Evolutionary conservation across 2,329 filamentous ascomycete genomes (phyloP).

Genomic region (Neurospora sp.): DNA sequence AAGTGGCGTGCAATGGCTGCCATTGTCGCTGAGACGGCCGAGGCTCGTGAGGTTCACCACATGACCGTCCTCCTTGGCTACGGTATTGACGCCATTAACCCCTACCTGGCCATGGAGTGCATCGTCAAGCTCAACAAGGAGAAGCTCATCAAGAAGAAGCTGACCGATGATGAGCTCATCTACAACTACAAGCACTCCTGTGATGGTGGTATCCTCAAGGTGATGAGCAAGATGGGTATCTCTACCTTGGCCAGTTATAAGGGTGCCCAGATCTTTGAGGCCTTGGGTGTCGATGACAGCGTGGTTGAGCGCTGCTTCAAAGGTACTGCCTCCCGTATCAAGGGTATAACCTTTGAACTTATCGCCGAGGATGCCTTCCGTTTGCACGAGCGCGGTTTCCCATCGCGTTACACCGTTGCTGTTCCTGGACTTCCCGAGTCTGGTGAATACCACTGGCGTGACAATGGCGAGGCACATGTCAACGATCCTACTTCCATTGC

Average conservation of each 20-base stretch:
- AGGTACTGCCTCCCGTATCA: constrained; percentile 87
- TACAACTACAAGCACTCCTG: constrained; percentile 96
- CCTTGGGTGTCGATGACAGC: constrained; percentile 81
- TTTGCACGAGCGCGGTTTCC: constrained; percentile 89
- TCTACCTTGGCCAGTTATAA: constrained; percentile 95
- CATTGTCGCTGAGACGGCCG: constrained; percentile 81
- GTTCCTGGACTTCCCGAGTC: constrained; percentile 80
- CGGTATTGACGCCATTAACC: constrained; percentile 87
- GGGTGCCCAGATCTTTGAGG: constrained; percentile 95
- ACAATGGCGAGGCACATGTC: constrained; percentile 88
- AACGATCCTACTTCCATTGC: constrained; percentile 93
- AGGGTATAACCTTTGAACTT: constrained; percentile 84
- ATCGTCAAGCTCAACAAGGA: constrained; percentile 95
- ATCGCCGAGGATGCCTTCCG: constrained; percentile 92
- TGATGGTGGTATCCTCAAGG: constrained; percentile 92
- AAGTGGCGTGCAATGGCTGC: constrained; percentile 89
- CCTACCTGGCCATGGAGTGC: constrained; percentile 91
- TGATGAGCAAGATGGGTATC: constrained; percentile 99
- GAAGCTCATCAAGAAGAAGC: constrained; percentile 81
- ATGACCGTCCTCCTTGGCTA: constrained; percentile 98
- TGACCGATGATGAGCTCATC: constrained; percentile 72
- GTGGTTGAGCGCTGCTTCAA: constrained; percentile 93
- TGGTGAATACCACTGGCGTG: constrained; percentile 96
- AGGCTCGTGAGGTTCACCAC: constrained; percentile 94
- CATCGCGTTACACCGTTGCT: constrained; percentile 64